Base-by-base conservation (phyloP, 1,139 yeast species). In the Yamadazyma triangularis region DNA sequence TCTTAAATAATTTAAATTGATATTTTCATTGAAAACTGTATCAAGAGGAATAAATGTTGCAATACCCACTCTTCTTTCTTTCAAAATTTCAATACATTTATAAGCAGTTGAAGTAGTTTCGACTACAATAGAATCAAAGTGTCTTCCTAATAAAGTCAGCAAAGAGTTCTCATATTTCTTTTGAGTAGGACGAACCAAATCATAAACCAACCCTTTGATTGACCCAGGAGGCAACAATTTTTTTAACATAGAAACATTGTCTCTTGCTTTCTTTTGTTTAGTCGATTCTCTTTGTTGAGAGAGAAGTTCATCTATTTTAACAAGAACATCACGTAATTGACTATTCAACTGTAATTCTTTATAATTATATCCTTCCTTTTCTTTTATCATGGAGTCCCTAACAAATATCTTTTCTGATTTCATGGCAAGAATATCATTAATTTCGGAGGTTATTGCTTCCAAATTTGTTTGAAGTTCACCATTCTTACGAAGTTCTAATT, bases 21-120 rank as follows among this genome's bases (percentile, higher is more conserved):
- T 62, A 4, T 73, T 66, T n/a, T 76, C 81, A 15, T 42, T 44
- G 12, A 54, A 51, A 23, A 91, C 77, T 1, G 89, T 72, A 48
- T 88, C 95, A 32, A 91, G 61, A 0, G 98, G 98, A 39, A 91
- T 83, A 45, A 91, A 89, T 1, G 95, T 79, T 1, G 91, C 89
- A 10, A 76, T 72, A 28, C 97, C 96, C 9, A 83, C 65, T 41
- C 96, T 71, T 51, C 93, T 91, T 42, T 86, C 94, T 46, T 88
- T 86, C 53, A 91, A 64, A 35, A 82, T 81, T 12, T 78, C 77
- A 45, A 91, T 82, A 58, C 98, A 89, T 40, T 79, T 81, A 36
- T 81, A 77, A 1, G 96, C 98, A 13, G 82, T 75, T 9, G 78
- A 57, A 2, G 82, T 60, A 15, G 76, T 75, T 45, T 87, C 95